These are phyloP conservation scores for Carex sylvatica DNA, from an alignment of 202 grass and related monocot genomes.

Conservation along the genomic window DNA sequence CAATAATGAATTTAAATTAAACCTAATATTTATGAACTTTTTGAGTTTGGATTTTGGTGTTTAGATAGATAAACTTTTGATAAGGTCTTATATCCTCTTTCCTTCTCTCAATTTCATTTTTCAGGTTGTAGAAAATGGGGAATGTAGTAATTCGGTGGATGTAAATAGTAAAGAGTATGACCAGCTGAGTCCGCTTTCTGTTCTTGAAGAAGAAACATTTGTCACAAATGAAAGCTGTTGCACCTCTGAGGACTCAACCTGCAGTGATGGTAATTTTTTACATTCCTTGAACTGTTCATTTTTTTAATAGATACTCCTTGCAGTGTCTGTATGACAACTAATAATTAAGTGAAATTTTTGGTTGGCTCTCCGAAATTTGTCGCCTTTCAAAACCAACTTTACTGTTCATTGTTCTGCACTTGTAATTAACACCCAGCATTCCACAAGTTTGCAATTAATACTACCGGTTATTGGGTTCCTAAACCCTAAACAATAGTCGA, in stretches of 20 bases:
- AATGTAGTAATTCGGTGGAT: constrained; percentile 42
- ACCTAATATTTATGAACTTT: not conserved
- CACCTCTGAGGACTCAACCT: constrained; percentile 55
- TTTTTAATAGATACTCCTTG: not conserved
- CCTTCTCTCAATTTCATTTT: constrained; percentile 16
- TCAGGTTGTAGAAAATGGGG: constrained; percentile 51
- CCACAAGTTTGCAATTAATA: not conserved
- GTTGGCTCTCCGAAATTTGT: not conserved
- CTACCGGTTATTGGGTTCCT: not conserved
- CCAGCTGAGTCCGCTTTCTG: constrained; percentile 57
- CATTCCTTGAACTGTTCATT: not conserved
- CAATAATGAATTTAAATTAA: not conserved
- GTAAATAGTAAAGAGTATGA: constrained; percentile 35
- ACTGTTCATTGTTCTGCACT: not conserved
- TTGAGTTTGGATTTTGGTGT: constrained; percentile 3
- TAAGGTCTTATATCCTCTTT: not conserved
- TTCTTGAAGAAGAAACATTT: constrained; percentile 49
- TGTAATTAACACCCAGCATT: not conserved
- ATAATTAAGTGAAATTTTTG: not conserved
- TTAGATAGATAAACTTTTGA: constrained; percentile 7
- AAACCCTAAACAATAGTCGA: not conserved
- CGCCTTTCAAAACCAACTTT: not conserved
- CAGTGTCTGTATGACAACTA: constrained; percentile 16
- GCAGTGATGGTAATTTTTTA: constrained; percentile 40
- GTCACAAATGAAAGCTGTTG: constrained; percentile 53